Base-by-base conservation (phyloP, 1,139 yeast genomes). In the Protomyces gravidus region DNA sequence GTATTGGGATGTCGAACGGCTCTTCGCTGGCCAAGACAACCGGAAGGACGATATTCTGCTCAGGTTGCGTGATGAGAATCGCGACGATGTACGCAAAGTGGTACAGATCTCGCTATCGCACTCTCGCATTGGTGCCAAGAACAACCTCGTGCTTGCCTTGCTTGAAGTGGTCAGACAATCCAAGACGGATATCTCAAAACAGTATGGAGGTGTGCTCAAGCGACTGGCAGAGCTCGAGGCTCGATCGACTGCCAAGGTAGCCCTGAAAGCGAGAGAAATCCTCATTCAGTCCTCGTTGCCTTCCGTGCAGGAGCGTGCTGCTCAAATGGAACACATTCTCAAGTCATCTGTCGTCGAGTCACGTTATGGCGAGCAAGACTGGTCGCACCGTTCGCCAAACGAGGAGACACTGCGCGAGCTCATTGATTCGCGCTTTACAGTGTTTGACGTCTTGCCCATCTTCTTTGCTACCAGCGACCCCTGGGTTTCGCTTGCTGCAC, bases 211-310 rank as follows among this genome's bases (percentile, higher is more conserved):
- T 25, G 79, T 88, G 9, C 80, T 92, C 75, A 85, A 84, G 74
- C 78, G 81, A 63, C 77, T 94, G 67, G 96, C 89, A 61, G 94
- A 87, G 71, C 79, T 92, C 67, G 97, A 90, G 69, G 80, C 92
- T 40, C 85, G 96, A 71, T 82, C 88, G 15, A 84, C 96, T 51
- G 92, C 95, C 33, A 92, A 90, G 78, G 97, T 92, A 59, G 88
- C 96, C n/a, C 79, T 92, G 70, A 89, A 89, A 73, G 97, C 97
- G 0, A 84, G 97, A 73, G 99, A 94, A 75, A 86, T 92, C 65
- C 81, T 92, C 69, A 92, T 92, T 68, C 96, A 90, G 77, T 90
- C 97, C 72, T 89, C 97, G 45, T 79, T 92, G 74, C 98, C 99
- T 50, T 89, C 97, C 4, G 85, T 89, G 65, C 85, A 87, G 73